These are phyloP conservation scores for Erysiphe neolycopersici DNA, from an alignment of 2,329 filamentous ascomycete genomes.

Conservation along the genomic window DNA sequence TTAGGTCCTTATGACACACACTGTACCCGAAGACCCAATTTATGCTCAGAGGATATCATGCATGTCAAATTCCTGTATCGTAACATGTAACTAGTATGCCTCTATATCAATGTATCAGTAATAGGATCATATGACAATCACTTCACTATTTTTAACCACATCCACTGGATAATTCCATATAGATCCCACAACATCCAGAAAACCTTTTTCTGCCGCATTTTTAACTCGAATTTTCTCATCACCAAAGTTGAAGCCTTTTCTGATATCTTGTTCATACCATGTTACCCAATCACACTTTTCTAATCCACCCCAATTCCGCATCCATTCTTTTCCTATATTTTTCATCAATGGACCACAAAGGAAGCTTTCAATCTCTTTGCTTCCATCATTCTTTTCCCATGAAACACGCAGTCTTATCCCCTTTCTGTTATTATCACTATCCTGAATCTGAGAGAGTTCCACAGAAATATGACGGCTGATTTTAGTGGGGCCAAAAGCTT, in stretches of 20 bases:
- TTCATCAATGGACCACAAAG: too few species aligned
- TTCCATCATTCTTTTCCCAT: constrained; percentile 1
- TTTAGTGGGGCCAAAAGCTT: neutral
- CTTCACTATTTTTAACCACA: too few species aligned
- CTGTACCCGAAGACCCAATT: too few species aligned
- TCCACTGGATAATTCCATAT: neutral
- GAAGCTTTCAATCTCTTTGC: neutral
- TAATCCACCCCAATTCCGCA: constrained; percentile 4
- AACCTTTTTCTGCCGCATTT: constrained; percentile 5
- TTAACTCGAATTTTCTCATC: constrained; percentile 4
- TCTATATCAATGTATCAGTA: too few species aligned
- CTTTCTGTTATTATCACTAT: neutral
- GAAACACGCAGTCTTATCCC: constrained; percentile 1
- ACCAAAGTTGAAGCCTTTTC: neutral
- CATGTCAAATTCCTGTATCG: too few species aligned
- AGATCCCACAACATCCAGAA: neutral
- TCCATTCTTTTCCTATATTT: neutral
- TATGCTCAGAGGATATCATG: too few species aligned
- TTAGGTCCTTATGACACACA: too few species aligned
- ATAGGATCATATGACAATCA: too few species aligned
- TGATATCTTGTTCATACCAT: neutral
- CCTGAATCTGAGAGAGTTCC: neutral
- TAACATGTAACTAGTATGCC: too few species aligned
- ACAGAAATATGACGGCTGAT: neutral
- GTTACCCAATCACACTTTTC: constrained; percentile 8